A percentile compares a stretch with the other conserved stretches of the same genome.
These are phyloP conservation scores for Trichoderma gamsii DNA, from an alignment of 495 filamentous ascomycete genomes.

Conservation along the genomic window DNA sequence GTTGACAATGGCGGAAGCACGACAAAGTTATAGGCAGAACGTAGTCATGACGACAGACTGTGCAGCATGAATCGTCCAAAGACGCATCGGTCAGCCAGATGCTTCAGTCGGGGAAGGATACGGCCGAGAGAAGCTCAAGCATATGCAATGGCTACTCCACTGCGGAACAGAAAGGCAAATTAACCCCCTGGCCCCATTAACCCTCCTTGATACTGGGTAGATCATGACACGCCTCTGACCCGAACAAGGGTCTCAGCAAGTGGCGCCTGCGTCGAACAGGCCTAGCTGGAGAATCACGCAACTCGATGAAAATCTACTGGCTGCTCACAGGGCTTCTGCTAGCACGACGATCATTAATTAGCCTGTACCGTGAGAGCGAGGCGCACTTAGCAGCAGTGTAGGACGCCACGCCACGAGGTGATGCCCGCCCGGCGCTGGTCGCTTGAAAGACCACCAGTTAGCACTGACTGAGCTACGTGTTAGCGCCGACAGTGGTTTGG, in stretches of 20 bases:
- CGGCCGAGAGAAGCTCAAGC: background rate
- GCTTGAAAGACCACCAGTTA: background rate
- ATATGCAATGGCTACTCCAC: background rate
- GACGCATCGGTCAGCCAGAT: background rate
- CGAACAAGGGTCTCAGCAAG: background rate
- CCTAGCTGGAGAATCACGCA: slow-evolving; percentile 10
- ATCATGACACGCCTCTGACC: slow-evolving; percentile 5
- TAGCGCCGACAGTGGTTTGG: background rate
- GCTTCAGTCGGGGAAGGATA: background rate
- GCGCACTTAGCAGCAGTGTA: background rate
- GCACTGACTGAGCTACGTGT: background rate
- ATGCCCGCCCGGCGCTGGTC: slow-evolving; percentile 2
- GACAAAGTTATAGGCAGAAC: background rate
- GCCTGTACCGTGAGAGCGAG: slow-evolving; percentile 5
- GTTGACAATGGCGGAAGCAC: background rate
- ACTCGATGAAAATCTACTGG: slow-evolving; percentile 10
- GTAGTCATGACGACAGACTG: background rate
- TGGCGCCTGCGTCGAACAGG: background rate
- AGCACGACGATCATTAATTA: slow-evolving; percentile 15
- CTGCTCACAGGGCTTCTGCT: background rate
- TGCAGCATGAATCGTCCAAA: background rate
- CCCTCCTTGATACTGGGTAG: slow-evolving; percentile 1
- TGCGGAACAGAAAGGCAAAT: background rate
- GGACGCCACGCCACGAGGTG: slow-evolving; percentile 13
- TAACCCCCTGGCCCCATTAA: background rate